Evolutionary conservation across 2,329 filamentous ascomycete genomes (phyloP).

Genomic region (Escovopsis weberi): DNA sequence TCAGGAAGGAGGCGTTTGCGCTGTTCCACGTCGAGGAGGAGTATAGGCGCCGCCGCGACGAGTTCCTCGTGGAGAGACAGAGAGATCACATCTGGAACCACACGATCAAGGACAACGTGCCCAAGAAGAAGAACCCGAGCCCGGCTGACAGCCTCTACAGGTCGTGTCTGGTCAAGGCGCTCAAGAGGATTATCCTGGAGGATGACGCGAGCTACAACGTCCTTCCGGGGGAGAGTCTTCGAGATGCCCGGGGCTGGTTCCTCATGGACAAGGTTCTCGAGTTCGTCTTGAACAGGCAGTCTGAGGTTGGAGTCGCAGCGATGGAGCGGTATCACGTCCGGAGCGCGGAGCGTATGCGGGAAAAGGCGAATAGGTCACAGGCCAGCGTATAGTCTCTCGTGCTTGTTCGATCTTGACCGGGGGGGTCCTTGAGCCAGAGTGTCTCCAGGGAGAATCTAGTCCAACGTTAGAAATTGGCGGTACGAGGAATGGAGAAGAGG

Average conservation of each 20-base stretch:
- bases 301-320: slow-evolving; percentile 21
- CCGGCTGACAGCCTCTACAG: slow-evolving; percentile 16
- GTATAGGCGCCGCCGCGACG: slow-evolving; percentile 28
- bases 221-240: slow-evolving; percentile 12
- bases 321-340: slow-evolving; percentile 12
- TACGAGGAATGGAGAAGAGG: too few relatives aligned
- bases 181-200: slow-evolving; percentile 37
- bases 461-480: too few relatives aligned
- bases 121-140: slow-evolving; percentile 12
- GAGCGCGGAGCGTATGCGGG: slow-evolving; percentile 3
- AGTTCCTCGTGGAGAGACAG: slow-evolving; percentile 27
- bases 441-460: too few relatives aligned
- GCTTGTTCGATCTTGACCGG: neutral
- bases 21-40: slow-evolving; percentile 31
- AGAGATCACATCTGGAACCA: slow-evolving; percentile 28
- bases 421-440: neutral
- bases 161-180: slow-evolving; percentile 22
- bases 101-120: slow-evolving; percentile 27
- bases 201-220: slow-evolving; percentile 25
- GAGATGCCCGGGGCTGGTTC: slow-evolving; percentile 27
- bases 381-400: neutral
- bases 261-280: slow-evolving; percentile 23
- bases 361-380: neutral
- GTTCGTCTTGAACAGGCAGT: slow-evolving; percentile 28
- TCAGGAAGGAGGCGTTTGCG: slow-evolving; percentile 38